Evolutionary conservation across 441 rosid genomes (phyloP), one percentile per base, ranked within the genome.

Genomic region (Breynia disticha): DNA sequence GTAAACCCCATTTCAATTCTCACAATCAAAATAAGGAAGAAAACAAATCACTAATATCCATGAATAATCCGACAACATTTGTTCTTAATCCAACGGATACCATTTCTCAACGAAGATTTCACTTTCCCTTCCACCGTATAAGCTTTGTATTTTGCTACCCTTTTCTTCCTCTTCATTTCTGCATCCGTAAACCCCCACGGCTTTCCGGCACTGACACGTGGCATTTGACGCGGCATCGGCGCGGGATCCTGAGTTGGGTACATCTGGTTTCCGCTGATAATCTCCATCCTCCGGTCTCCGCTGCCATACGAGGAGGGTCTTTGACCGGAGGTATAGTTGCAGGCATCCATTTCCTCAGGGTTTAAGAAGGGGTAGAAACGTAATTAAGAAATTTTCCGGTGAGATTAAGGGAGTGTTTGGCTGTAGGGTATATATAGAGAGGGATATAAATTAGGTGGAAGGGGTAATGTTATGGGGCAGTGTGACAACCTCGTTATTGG

Each of bases 21-120:
- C n/a, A n/a, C n/a, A n/a, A n/a, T n/a, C n/a, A 28, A 28, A 28
- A 28, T 4, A 9, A 28, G 8, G 35, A 28, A 28, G 35, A 28
- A 28, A 28, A 9, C 8, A 5, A 41, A 41, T 41, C 13, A 41
- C 52, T 55, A 69, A 67, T 69, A 78, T 6, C 81, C 75, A 47
- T 76, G 76, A 10, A 72, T 62, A 49, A 86, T 64, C 66, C 56
- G 73, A 42, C 79, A 80, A 65, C 80, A 89, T 66, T 67, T 82
- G 73, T 67, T 71, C 64, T 86, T 84, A 74, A 89, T 78, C 97
- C 97, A 89, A 54, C 74, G 83, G 55, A 81, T 58, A 16, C 95
- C 79, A 32, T 73, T 79, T 60, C 69, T 80, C 39, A 84, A 63
- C 10, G 96, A 83, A 14, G 82, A 60, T 72, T 85, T 83, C 28